These are phyloP conservation scores for Penicillium manginii DNA, from an alignment of 495 filamentous ascomycete genomes.

Conservation along the genomic window DNA sequence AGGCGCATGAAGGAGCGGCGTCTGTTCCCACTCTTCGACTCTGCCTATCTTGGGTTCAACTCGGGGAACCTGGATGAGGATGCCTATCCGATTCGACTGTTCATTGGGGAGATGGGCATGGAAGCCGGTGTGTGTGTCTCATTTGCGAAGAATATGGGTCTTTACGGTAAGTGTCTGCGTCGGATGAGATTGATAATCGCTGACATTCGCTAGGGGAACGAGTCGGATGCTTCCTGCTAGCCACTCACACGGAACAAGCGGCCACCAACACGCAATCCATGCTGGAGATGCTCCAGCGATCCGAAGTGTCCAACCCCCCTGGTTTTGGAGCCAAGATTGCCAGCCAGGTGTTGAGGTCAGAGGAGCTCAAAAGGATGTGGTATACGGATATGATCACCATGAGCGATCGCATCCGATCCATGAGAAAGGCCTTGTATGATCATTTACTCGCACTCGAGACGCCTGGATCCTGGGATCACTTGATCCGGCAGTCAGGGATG, in stretches of 20 bases:
- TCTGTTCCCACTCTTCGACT: slow-evolving; percentile 49
- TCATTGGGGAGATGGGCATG: slow-evolving; percentile 31
- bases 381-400: slow-evolving; percentile 43
- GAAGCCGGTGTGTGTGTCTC: slow-evolving; percentile 40
- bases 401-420: slow-evolving; percentile 39
- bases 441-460: slow-evolving; percentile 23
- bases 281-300: slow-evolving; percentile 41
- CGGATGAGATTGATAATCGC: background rate
- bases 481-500: slow-evolving; percentile 45
- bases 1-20: slow-evolving; percentile 29
- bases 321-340: slow-evolving; percentile 46
- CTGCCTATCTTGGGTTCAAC: slow-evolving; percentile 49
- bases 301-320: slow-evolving; percentile 45
- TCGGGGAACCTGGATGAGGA: slow-evolving; percentile 46
- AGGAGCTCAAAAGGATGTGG: slow-evolving; percentile 37
- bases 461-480: slow-evolving; percentile 42
- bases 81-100: slow-evolving; percentile 46
- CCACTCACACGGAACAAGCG: slow-evolving; percentile 11
- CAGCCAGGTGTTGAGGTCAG: slow-evolving; percentile 31
- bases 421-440: slow-evolving; percentile 36
- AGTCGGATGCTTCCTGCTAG: slow-evolving; percentile 28
- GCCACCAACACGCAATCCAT: slow-evolving; percentile 32
- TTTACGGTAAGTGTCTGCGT: slow-evolving; percentile 38
- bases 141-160: slow-evolving; percentile 54
- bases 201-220: slow-evolving; percentile 28